Conservation (phyloP, 345 rosid genomes). For the Euphorbia pulcherrima region DNA sequence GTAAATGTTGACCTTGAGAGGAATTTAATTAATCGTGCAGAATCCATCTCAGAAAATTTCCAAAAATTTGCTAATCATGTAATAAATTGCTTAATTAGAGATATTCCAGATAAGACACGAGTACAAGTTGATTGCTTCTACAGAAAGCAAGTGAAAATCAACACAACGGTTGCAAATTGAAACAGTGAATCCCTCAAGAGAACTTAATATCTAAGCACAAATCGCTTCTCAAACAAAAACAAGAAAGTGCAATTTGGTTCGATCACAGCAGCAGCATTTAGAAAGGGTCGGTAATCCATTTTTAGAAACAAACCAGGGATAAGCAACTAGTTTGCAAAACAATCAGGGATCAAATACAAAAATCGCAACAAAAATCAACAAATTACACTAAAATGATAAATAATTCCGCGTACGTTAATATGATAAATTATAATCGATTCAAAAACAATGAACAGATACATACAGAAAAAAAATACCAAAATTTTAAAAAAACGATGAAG, state of each 20-base stretch:
- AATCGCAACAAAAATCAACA: constrained; percentile 5
- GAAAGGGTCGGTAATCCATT: background rate
- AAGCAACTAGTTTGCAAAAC: background rate
- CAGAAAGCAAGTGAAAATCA: background rate
- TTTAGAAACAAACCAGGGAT: background rate
- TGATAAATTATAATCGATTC: background rate
- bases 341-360: background rate
- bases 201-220: background rate
- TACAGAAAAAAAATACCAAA: background rate
- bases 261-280: background rate
- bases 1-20: background rate
- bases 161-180: background rate
- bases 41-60: background rate
- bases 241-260: background rate
- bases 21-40: background rate
- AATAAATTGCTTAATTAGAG: background rate
- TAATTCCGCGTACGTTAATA: background rate
- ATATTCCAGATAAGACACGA: background rate
- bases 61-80: background rate
- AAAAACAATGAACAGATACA: background rate
- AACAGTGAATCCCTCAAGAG: background rate
- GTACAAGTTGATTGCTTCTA: background rate
- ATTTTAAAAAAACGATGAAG: background rate
- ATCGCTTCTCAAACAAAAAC: background rate
- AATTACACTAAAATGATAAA: background rate